Conservation (phyloP, 257 asterid species). For the Linderniella brevidens region DNA sequence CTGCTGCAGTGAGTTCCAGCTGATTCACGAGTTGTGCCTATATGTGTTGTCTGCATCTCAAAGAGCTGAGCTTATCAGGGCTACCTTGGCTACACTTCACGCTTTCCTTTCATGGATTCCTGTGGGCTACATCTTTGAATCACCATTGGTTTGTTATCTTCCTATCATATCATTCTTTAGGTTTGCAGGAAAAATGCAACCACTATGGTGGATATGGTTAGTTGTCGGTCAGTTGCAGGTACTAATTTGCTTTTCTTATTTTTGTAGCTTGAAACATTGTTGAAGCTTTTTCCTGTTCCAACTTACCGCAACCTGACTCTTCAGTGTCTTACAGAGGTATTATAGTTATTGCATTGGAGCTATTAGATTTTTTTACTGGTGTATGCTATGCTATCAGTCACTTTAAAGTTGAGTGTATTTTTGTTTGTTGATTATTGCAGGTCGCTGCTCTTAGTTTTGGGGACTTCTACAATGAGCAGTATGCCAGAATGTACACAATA, state of each 20-base stretch:
- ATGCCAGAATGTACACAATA: conserved; percentile 50
- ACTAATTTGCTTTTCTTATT: conserved; percentile 9
- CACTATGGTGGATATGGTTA: conserved; percentile 6
- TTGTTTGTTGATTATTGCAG: conserved; percentile 22
- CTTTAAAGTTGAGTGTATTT: not conserved
- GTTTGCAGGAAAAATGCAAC: not conserved
- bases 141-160: conserved; percentile 64
- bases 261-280: conserved; percentile 76
- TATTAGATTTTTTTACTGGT: no score
- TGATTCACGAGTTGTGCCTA: conserved; percentile 82
- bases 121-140: conserved; percentile 87
- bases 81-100: conserved; percentile 81
- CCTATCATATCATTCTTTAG: conserved; percentile 7
- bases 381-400: no score
- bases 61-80: conserved; percentile 88
- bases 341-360: no score
- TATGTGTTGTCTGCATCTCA: conserved; percentile 85
- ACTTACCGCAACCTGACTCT: conserved; percentile 84
- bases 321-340: conserved; percentile 90
- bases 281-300: conserved; percentile 52
- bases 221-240: conserved; percentile 11
- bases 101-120: conserved; percentile 99
- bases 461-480: conserved; percentile 66
- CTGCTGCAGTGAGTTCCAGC: conserved; percentile 77
- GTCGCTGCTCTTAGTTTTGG: conserved; percentile 88